Evolutionary conservation across 495 filamentous ascomycete genomes (phyloP), one percentile per base, ranked within the genome.

Genomic region (Evansstolkia leycettana): DNA sequence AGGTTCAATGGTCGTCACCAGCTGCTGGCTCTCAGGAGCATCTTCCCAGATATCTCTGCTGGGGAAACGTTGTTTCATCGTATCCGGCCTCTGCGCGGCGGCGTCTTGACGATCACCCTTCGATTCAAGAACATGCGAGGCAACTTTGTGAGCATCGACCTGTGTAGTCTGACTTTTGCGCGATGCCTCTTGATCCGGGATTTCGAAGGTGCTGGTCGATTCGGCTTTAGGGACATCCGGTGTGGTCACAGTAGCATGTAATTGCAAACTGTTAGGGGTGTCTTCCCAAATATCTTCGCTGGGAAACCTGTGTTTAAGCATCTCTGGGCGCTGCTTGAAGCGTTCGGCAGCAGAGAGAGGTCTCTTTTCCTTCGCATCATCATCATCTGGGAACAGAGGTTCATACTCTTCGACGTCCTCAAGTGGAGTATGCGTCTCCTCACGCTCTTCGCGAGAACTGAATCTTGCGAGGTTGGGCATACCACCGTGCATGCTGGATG

Each of bases 11-110:
- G 82, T 89, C 8, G 90, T 87, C 40, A 81, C 75, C 17, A 92
- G 70, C 36, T 80, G 69, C 30, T 84, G 72, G 46, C 80, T 86
- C 43, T 90, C 83, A 3, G 90, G 89, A 0, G 75, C 75, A 51
- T 99, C 90, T 62, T 99, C 90, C 90, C 90, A 99, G 29, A 96
- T 81, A 58, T 99, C 90, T 24, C 75, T 76, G 51, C 88, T 94
- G 4, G 90, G 90, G 52, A 99, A 99, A 5, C 87, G 73, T 23
- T 82, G 81, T 37, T 75, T 70, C 47, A 74, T 47, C 13, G 45
- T 20, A 16, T 67, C 64, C 2, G 76, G 67, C 6, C 73, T 66
- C 2, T 54, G 50, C 7, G 53, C 34, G 39, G 55, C 46, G 62
- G 72, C 50, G 49, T 59, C 52, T 66, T 73, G 51, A 5, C 43